Conservation (phyloP, 2,329 filamentous ascomycete species). For the Herpotrichia juniperi region DNA sequence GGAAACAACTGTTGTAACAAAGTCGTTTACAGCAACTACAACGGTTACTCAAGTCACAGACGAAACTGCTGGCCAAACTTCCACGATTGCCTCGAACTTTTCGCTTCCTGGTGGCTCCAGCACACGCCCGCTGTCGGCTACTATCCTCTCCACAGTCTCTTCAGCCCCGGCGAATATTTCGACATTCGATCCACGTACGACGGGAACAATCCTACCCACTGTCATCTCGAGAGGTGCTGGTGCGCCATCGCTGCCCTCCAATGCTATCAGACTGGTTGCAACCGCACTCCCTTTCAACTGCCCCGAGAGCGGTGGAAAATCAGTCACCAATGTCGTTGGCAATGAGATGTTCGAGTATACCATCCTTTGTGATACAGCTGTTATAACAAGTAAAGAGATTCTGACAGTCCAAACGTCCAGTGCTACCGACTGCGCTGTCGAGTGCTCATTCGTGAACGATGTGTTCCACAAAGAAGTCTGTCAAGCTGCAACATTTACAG, state of each 20-base stretch:
- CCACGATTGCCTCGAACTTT: background rate
- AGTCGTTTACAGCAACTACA: constrained; percentile 5
- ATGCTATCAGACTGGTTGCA: constrained; percentile 17
- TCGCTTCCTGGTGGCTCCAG: constrained; percentile 6
- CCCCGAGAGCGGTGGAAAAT: constrained; percentile 20
- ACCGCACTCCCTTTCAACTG: constrained; percentile 34
- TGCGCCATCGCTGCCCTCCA: constrained; percentile 5
- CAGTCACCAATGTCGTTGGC: constrained; percentile 30
- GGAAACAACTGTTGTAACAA: constrained; percentile 5
- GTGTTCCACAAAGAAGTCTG: constrained; percentile 26
- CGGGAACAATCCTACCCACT: background rate
- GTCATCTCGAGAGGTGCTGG: constrained; percentile 4
- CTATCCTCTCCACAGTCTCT: background rate
- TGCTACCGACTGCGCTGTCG: constrained; percentile 30
- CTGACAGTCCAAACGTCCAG: constrained; percentile 21
- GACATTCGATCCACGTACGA: background rate
- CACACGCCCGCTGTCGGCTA: constrained; percentile 7
- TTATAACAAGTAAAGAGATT: constrained; percentile 24
- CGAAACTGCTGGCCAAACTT: background rate
- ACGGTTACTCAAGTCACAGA: constrained; percentile 3
- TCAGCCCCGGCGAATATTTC: too few species aligned
- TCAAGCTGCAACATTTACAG: constrained; percentile 27
- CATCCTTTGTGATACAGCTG: constrained; percentile 33
- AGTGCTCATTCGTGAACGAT: constrained; percentile 36
- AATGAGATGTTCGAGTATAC: constrained; percentile 31